Base-by-base conservation (phyloP, 495 filamentous ascomycete species). In the Tuber borchii region DNA sequence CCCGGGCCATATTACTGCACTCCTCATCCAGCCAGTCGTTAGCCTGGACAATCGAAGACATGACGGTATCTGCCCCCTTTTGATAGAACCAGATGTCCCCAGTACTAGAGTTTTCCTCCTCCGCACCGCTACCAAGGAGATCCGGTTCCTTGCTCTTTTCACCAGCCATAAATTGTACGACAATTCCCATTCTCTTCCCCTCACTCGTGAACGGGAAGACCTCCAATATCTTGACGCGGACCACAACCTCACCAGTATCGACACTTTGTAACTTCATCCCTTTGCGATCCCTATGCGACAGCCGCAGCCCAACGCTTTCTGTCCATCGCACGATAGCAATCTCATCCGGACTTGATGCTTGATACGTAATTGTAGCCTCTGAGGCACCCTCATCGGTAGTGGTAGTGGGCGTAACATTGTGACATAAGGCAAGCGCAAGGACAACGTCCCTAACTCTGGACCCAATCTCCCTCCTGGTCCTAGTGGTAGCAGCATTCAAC, bases 1-100 rank as follows among this genome's bases (percentile, higher is more conserved):
- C 96, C 31, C 96, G 89, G 5, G 96, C 96, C 96, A 99, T 98
- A 81, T 99, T 99, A 3, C 93, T 92, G 2, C 95, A 97, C 83
- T 99, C 96, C 81, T 99, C 96, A 75, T 98, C 96, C 4, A 99
- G 88, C 96, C 96, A 99, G 86, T 98, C 95, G 82, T 97, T 97
- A 19, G 93, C 88, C 20, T 91, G 92, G 42, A 99, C 96, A 77
- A 99, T 98, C 19, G 91, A 88, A 22, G 90, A 87, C 96, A 99
- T 99, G 69, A 98, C 94, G 0, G 96, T 98, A 83, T 99, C 96
- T 10, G 96, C 96, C 40, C 96, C 96, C 83, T 99, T 99, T 77
- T 99, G 94, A 81, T 93, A 99, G 84, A 99, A 99, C 93, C 95
- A 98, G 37, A 97, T 94, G 80, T 97, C 94, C 42, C 89, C 87